Evolutionary conservation across 441 rosid genomes (phyloP).

Genomic region (Erodium chrysanthum): DNA sequence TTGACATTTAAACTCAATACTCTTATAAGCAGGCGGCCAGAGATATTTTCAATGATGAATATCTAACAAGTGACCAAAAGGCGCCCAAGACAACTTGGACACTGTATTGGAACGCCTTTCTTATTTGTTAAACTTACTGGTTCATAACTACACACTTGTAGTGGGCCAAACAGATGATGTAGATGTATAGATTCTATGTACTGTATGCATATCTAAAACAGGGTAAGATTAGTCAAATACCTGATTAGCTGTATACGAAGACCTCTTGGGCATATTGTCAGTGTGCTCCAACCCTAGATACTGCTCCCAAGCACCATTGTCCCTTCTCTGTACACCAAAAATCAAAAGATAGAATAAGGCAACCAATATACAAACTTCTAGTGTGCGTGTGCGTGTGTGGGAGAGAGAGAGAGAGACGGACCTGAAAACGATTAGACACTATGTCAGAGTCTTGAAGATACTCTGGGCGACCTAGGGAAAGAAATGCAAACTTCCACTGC

Average conservation of each 20-base stretch:
- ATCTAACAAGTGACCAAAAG: neutral
- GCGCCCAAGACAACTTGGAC: neutral
- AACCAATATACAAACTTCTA: neutral
- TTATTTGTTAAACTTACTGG: neutral
- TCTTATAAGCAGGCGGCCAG: neutral
- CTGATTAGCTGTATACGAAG: slow-evolving; percentile 52
- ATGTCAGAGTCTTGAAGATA: slow-evolving; percentile 54
- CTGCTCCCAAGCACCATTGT: slow-evolving; percentile 63
- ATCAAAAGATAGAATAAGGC: slow-evolving; percentile 1
- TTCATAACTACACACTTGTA: neutral
- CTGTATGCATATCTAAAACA: neutral
- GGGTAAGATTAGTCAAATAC: slow-evolving; percentile 19
- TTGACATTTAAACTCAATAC: neutral
- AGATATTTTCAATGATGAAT: neutral
- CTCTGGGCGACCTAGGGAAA: slow-evolving; percentile 56
- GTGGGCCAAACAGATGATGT: neutral
- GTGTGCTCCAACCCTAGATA: slow-evolving; percentile 62
- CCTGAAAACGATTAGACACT: slow-evolving; percentile 58
- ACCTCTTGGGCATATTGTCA: slow-evolving; percentile 48
- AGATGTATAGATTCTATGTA: neutral
- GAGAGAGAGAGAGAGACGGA: slow-evolving; percentile 11
- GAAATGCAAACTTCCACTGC: slow-evolving; percentile 62
- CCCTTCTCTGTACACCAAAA: slow-evolving; percentile 37
- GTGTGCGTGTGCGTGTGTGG: slow-evolving; percentile 3
- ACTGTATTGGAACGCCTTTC: neutral